phyloP scores from a whole-genome alignment of 768 basidiomycete species.

The Xerocomellus chrysenteron region DNA sequence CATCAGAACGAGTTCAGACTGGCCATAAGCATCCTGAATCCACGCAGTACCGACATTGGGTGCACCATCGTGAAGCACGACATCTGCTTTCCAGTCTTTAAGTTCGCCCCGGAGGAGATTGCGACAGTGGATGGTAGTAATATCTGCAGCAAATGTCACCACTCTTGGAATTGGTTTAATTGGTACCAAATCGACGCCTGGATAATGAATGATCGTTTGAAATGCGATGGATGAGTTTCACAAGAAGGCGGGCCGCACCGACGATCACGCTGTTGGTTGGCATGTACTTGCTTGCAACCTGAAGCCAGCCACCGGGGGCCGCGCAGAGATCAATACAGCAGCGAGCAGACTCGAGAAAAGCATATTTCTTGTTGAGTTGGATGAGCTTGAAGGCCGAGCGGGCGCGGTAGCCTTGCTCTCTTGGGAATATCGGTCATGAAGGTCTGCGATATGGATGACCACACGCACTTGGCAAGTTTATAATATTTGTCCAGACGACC shows the following conservation, averaged over 20 bases:
- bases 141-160: slow-evolving; percentile 89
- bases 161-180: slow-evolving; percentile 95
- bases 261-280: slow-evolving; percentile 88
- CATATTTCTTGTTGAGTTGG: slow-evolving; percentile 97
- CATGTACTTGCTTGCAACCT: slow-evolving; percentile 98
- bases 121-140: slow-evolving; percentile 90
- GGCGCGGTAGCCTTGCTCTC: slow-evolving; percentile 98
- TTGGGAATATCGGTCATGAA: slow-evolving; percentile 33
- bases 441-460: not conserved
- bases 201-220: slow-evolving; percentile 6
- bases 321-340: slow-evolving; percentile 98
- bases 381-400: slow-evolving; percentile 99
- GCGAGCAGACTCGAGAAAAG: slow-evolving; percentile 82
- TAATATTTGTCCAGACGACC: slow-evolving; percentile 97
- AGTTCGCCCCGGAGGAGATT: slow-evolving; percentile 81
- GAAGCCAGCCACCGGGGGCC: slow-evolving; percentile 98
- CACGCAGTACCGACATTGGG: slow-evolving; percentile 99
- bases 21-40: slow-evolving; percentile 97
- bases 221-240: not conserved
- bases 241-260: slow-evolving; percentile 47
- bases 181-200: slow-evolving; percentile 93
- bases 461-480: slow-evolving; percentile 80
- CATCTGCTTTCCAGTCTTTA: slow-evolving; percentile 99
- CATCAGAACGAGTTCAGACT: slow-evolving; percentile 95
- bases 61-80: slow-evolving; percentile 98